These are phyloP conservation scores for Colletotrichum coccodes DNA, from an alignment of 2,329 filamentous ascomycete species.

Conservation along the genomic window DNA sequence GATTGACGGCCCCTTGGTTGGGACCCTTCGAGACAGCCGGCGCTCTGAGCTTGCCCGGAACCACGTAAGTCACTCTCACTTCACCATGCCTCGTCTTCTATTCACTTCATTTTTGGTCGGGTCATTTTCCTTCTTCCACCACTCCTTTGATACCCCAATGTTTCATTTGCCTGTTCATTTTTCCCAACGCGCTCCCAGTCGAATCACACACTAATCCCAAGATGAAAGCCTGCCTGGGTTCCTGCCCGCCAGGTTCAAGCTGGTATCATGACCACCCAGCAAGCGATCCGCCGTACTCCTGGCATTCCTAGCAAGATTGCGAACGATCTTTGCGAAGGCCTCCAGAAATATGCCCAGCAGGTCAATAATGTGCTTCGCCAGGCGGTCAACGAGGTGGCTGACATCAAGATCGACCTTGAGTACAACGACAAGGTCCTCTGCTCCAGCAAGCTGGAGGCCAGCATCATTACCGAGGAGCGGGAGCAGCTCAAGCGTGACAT, in stretches of 20 bases:
- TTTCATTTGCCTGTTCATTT: neutral
- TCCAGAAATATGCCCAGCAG: constrained; percentile 40
- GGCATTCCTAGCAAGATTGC: constrained; percentile 32
- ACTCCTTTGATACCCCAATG: neutral
- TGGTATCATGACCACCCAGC: constrained; percentile 33
- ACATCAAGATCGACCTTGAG: constrained; percentile 42
- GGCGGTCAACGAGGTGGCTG: constrained; percentile 32
- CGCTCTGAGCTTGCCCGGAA: constrained; percentile 30
- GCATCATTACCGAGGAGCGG: constrained; percentile 23
- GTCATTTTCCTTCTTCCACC: neutral
- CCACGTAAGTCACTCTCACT: constrained; percentile 26
- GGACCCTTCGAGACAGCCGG: constrained; percentile 31
- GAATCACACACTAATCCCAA: neutral
- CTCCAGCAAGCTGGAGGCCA: constrained; percentile 32
- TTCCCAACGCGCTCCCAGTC: neutral
- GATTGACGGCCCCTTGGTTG: constrained; percentile 30
- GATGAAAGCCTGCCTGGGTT: constrained; percentile 31
- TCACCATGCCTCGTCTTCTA: neutral
- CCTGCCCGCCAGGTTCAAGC: constrained; percentile 30
- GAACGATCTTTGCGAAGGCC: constrained; percentile 30
- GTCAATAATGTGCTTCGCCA: constrained; percentile 39
- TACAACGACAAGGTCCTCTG: constrained; percentile 43
- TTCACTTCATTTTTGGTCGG: neutral
- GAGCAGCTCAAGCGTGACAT: constrained; percentile 31
- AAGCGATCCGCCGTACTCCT: constrained; percentile 33